phyloP scores from a whole-genome alignment of 306 rosid genomes.

The Castanea sativa region DNA sequence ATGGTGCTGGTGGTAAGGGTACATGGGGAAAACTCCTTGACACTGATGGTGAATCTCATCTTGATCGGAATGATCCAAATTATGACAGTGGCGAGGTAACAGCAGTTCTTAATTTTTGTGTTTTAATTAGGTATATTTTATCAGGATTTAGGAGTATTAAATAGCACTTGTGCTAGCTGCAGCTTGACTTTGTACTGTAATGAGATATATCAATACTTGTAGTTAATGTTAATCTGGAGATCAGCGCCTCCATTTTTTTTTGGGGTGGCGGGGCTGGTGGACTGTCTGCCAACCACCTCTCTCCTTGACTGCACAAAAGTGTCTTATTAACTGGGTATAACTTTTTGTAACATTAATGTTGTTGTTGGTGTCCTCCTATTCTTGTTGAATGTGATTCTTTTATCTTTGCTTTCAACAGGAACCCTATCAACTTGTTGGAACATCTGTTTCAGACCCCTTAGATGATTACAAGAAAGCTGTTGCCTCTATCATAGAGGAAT shows the following conservation, averaged over 20 bases:
- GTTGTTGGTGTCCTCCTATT: not conserved
- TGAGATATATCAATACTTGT: not conserved
- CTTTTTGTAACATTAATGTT: not conserved
- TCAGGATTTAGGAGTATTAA: not conserved
- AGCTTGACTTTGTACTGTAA: not conserved
- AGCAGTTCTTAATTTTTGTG: not conserved
- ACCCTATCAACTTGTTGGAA: slow-evolving; percentile 88
- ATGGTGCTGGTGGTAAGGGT: slow-evolving; percentile 69
- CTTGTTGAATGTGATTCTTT: not conserved
- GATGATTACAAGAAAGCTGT: slow-evolving; percentile 93
- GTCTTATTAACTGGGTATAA: no score
- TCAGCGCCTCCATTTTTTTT: no score
- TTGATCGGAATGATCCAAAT: slow-evolving; percentile 64
- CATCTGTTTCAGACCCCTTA: slow-evolving; percentile 76
- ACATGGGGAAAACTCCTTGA: slow-evolving; percentile 66
- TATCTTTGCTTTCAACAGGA: slow-evolving; percentile 51
- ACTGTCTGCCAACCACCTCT: no score
- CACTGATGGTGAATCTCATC: slow-evolving; percentile 45
- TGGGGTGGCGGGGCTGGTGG: no score
- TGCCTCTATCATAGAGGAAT: slow-evolving; percentile 80
- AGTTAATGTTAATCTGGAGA: no score
- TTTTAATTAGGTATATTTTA: not conserved
- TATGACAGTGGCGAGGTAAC: slow-evolving; percentile 69
- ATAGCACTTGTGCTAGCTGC: not conserved
- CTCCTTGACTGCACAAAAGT: no score